Evolutionary conservation across 768 basidiomycete species (phyloP), one percentile per base, ranked within the genome.

Genomic region (Gymnopilus junonius): DNA sequence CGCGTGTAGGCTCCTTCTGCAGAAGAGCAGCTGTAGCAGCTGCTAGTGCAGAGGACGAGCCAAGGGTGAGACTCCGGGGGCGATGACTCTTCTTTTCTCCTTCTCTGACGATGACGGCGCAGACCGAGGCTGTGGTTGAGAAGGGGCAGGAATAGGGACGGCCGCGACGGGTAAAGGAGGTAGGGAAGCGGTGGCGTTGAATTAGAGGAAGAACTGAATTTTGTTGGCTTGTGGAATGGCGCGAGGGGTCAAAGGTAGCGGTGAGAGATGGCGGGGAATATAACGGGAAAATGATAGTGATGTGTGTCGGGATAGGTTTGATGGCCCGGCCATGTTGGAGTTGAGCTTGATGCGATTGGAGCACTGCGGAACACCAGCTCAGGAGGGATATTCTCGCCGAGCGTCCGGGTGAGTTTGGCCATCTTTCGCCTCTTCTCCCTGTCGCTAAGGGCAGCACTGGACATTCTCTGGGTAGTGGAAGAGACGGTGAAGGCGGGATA

Each of bases 321-420:
- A 51, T 10, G 48, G 48, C 17, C 48, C 48, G 23, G 48, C 48
- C 21, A 42, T 12, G 45, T 8, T 51, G 37, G 53, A 21, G 10
- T 55, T 46, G 59, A 34, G 50, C 31, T 51, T 7, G 64, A 42
- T 31, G 65, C 56, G 17, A 32, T 3, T 20, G 48, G 48, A 31
- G 48, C 29, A 51, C 15, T 51, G 21, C 69, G 70, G 55, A 79
- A 79, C 2, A 89, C 80, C 25, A 88, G 80, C 67, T 87, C 86
- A 2, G 80, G 70, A 15, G 87, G 87, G 39, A 89, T 76, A 62
- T 81, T 82, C 73, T 87, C 86, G 34, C 87, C 87, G 7, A 89
- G 76, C 23, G 84, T 85, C 43, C 86, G 80, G 1, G 78, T 70
- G 34, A 89, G 78, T 71, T 88, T 88, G 6, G 84, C 85, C 80